phyloP scores from a whole-genome alignment of 2,329 filamentous ascomycete species.

The Trichophyton schoenleinii region DNA sequence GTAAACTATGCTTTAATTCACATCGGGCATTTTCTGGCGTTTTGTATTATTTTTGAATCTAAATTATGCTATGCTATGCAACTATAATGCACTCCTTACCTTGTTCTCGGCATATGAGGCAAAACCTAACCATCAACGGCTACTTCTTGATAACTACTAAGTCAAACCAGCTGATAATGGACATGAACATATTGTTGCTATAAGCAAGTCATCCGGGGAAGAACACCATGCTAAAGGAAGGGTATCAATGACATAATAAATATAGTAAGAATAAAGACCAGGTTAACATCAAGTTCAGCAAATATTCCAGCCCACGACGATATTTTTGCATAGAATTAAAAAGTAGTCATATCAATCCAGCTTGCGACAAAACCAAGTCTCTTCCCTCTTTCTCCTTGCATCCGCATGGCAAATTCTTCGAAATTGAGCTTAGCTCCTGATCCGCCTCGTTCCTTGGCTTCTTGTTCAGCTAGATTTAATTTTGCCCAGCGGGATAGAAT shows the following conservation, averaged over 20 bases:
- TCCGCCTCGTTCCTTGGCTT: constrained; percentile 60
- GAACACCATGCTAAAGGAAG: background rate
- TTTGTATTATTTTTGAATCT: background rate
- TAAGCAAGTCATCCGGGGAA: background rate
- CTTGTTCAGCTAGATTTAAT: constrained; percentile 53
- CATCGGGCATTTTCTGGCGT: background rate
- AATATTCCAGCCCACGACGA: background rate
- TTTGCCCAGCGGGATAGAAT: constrained; percentile 35
- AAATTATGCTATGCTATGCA: background rate
- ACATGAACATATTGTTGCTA: background rate
- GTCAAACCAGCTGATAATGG: background rate
- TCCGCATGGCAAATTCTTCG: constrained; percentile 65
- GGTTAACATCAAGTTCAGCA: background rate
- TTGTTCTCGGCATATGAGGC: too few species aligned
- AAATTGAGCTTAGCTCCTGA: constrained; percentile 61
- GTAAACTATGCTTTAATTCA: background rate
- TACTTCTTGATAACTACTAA: background rate
- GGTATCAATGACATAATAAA: constrained; percentile 2
- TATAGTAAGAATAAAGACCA: background rate
- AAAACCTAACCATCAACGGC: background rate
- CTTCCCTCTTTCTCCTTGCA: constrained; percentile 55
- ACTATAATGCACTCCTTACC: background rate
- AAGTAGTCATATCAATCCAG: constrained; percentile 71
- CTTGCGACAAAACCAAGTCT: constrained; percentile 69
- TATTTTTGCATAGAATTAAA: constrained; percentile 26